Conservation (phyloP, 2,329 filamentous ascomycete species). For the Pyrenophora teres region DNA sequence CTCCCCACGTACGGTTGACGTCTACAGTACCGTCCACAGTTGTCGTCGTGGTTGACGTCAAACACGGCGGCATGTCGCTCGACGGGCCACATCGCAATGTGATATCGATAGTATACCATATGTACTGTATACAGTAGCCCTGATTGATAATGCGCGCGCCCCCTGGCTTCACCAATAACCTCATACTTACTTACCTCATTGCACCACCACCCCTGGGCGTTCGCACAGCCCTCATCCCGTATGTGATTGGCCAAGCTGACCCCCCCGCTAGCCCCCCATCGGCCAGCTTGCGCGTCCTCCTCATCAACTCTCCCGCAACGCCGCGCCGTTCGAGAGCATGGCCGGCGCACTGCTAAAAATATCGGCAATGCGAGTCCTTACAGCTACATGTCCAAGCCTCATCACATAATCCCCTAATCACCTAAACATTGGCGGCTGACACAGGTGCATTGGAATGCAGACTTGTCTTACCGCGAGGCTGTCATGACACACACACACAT, state of each 20-base stretch:
- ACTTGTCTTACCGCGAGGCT: too few relatives aligned
- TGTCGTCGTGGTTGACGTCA: background rate
- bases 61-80: background rate
- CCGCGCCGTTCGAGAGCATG: slow-evolving; percentile 8
- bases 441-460: background rate
- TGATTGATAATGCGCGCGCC: background rate
- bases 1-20: too few relatives aligned
- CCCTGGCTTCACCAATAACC: too few relatives aligned
- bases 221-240: background rate
- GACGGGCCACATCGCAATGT: background rate
- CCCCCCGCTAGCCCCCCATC: slow-evolving; percentile 2
- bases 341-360: slow-evolving; percentile 4
- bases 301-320: slow-evolving; percentile 2
- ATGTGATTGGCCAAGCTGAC: slow-evolving; percentile 6
- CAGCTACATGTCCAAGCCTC: background rate
- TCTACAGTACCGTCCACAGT: too few relatives aligned
- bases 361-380: background rate
- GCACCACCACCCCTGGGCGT: slow-evolving; percentile 11
- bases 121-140: background rate
- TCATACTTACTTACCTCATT: too few relatives aligned
- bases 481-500: background rate
- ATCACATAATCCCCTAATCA: background rate
- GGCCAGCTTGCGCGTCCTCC: slow-evolving; percentile 16
- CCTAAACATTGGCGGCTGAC: background rate
- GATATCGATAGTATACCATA: too few relatives aligned